Evolutionary conservation across 208 protist genomes (phyloP).

Genomic region (Trypanosoma cruzi): DNA sequence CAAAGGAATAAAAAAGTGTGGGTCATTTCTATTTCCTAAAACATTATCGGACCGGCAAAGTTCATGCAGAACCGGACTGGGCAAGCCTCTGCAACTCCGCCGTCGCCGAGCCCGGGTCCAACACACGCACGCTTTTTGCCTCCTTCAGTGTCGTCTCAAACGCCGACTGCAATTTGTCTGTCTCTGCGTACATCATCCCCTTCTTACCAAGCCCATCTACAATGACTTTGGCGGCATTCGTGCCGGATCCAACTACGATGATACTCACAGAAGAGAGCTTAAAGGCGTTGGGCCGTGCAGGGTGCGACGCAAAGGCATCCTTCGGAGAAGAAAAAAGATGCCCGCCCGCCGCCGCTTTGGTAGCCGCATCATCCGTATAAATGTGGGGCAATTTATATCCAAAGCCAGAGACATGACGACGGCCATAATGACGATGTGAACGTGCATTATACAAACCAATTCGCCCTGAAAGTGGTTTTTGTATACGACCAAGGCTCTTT

Average conservation of each 20-base stretch:
- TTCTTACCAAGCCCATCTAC: conserved; percentile 43
- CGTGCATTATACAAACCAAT: conserved; percentile 59
- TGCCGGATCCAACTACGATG: conserved; percentile 60
- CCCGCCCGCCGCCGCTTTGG: conserved; percentile 62
- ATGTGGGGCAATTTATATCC: conserved; percentile 77
- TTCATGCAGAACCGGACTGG: conserved; percentile 17
- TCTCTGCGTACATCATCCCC: conserved; percentile 77
- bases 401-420: conserved; percentile 77
- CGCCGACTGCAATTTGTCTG: conserved; percentile 27
- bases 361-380: conserved; percentile 71
- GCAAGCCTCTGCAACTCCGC: conserved; percentile 45
- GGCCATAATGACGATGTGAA: conserved; percentile 75
- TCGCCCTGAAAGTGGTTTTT: conserved; percentile 68
- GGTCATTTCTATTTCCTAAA: too few species aligned
- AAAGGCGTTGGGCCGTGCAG: conserved; percentile 55
- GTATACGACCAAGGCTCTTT: conserved; percentile 52
- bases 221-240: conserved; percentile 48
- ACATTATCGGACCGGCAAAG: background rate
- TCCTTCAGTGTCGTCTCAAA: conserved; percentile 44
- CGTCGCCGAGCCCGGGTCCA: conserved; percentile 36
- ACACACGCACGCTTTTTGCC: conserved; percentile 59
- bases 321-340: conserved; percentile 72
- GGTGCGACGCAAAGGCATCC: conserved; percentile 45
- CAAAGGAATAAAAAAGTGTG: too few species aligned
- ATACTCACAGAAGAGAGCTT: conserved; percentile 51